Percentiles rank a stretch among this genome's conserved stretches.
Evolutionary conservation across 1,284 basidiomycete species (phyloP).

Genomic region (Malassezia japonica): DNA sequence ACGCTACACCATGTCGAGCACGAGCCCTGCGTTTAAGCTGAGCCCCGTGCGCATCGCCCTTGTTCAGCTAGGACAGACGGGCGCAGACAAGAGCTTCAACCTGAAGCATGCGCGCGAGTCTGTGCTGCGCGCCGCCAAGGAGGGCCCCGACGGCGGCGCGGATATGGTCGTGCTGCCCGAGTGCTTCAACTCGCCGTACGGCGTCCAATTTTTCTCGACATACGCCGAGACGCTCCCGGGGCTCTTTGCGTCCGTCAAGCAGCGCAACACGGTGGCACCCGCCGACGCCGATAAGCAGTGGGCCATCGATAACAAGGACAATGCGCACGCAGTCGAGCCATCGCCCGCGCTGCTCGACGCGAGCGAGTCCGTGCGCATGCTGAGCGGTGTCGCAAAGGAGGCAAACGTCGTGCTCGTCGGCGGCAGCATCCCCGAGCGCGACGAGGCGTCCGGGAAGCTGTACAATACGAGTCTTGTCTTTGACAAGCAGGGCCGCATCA

Average conservation of each 20-base stretch:
- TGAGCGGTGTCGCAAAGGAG: conserved; percentile 72
- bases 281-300: conserved; percentile 25
- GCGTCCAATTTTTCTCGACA: conserved; percentile 55
- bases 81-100: conserved; percentile 37
- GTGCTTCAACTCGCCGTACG: conserved; percentile 97
- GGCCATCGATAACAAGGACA: conserved; percentile 29
- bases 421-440: conserved; percentile 53
- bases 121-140: conserved; percentile 11
- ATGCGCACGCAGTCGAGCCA: conserved; percentile 53
- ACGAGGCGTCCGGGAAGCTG: conserved; percentile 31
- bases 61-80: conserved; percentile 40
- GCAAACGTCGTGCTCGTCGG: conserved; percentile 80
- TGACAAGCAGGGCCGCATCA: conserved; percentile 73
- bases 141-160: conserved; percentile 18
- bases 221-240: conserved; percentile 42
- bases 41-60: conserved; percentile 31
- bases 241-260: conserved; percentile 30
- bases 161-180: conserved; percentile 56
- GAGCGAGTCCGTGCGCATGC: conserved; percentile 71
- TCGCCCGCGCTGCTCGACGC: conserved; percentile 50
- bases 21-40: conserved; percentile 20
- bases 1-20: conserved; percentile 2
- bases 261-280: conserved; percentile 21
- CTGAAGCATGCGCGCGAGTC: conserved; percentile 29
- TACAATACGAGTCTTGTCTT: conserved; percentile 57